A percentile compares a stretch with the other conserved stretches of the same genome.
Conservation (phyloP, 768 basidiomycete species). For the Leccinum imitatum region DNA sequence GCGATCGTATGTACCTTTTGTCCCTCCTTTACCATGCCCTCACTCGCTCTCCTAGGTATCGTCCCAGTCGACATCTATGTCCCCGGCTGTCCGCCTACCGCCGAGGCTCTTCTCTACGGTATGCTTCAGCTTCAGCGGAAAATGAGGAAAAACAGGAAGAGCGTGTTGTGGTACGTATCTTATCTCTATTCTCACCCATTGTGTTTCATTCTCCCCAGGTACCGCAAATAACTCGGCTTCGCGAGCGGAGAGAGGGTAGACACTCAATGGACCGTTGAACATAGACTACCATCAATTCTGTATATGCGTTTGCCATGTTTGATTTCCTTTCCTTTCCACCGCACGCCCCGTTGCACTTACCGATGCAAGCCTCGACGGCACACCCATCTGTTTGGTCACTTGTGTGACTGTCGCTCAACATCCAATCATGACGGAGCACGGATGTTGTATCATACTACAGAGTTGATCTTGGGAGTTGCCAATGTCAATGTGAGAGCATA, state of each 20-base stretch:
- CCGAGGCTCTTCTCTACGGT: slow-evolving; percentile 96
- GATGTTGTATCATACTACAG: background rate
- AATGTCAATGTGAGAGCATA: background rate
- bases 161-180: slow-evolving; percentile 72
- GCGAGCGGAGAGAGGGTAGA: slow-evolving; percentile 1
- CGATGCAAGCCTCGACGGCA: background rate
- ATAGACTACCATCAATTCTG: slow-evolving; percentile 27
- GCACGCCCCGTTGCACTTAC: slow-evolving; percentile 4
- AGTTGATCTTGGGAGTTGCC: background rate
- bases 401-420: background rate
- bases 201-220: slow-evolving; percentile 17
- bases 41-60: slow-evolving; percentile 56
- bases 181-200: background rate
- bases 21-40: slow-evolving; percentile 11
- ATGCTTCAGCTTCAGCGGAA: slow-evolving; percentile 97
- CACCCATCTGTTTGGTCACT: background rate
- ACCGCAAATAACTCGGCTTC: slow-evolving; percentile 24
- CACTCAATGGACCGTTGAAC: slow-evolving; percentile 9
- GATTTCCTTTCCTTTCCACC: slow-evolving; percentile 3
- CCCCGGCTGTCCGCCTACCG: slow-evolving; percentile 91
- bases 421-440: background rate
- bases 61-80: slow-evolving; percentile 99
- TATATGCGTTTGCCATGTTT: slow-evolving; percentile 17
- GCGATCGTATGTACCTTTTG: slow-evolving; percentile 72
- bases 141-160: slow-evolving; percentile 87